Conservation (phyloP, 257 asterid genomes). For the Scutellaria galericulata region DNA sequence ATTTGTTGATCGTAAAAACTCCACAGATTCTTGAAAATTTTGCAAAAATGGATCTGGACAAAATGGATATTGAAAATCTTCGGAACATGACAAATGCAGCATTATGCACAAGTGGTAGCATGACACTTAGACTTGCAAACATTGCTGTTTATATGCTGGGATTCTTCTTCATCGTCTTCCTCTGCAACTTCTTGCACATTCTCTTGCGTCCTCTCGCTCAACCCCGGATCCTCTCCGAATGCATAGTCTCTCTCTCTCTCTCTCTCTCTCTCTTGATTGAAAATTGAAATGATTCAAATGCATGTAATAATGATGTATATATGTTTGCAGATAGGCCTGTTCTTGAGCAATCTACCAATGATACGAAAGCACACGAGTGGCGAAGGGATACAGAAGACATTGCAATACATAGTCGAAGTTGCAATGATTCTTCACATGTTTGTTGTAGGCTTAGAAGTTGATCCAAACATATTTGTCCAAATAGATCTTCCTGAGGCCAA, state of each 20-base stretch:
- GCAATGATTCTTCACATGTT: slow-evolving; percentile 95
- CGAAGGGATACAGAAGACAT: slow-evolving; percentile 52
- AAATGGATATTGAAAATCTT: slow-evolving; percentile 44
- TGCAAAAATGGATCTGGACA: not conserved
- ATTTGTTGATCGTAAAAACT: not conserved
- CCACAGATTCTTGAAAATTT: not conserved
- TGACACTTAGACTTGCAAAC: slow-evolving; percentile 56
- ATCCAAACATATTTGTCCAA: slow-evolving; percentile 74
- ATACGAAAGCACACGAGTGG: slow-evolving; percentile 47
- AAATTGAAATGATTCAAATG: not conserved
- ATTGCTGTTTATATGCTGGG: slow-evolving; percentile 80
- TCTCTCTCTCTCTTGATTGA: not conserved
- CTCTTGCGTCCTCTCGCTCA: slow-evolving; percentile 72
- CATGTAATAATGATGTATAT: not conserved
- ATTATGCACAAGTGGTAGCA: slow-evolving; percentile 50
- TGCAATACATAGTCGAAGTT: slow-evolving; percentile 73
- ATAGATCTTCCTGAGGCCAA: slow-evolving; percentile 75
- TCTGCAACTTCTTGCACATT: slow-evolving; percentile 78
- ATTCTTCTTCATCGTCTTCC: slow-evolving; percentile 76
- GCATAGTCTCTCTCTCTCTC: slow-evolving; percentile 53
- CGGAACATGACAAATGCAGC: slow-evolving; percentile 46
- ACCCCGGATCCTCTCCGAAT: slow-evolving; percentile 81
- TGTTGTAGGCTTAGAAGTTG: slow-evolving; percentile 80
- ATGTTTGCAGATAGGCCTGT: slow-evolving; percentile 71
- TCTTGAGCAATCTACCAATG: slow-evolving; percentile 62